Percentiles rank a stretch among this genome's conserved stretches.
Conservation (phyloP, 1,139 yeast genomes). For the Geotrichum restrictum region DNA sequence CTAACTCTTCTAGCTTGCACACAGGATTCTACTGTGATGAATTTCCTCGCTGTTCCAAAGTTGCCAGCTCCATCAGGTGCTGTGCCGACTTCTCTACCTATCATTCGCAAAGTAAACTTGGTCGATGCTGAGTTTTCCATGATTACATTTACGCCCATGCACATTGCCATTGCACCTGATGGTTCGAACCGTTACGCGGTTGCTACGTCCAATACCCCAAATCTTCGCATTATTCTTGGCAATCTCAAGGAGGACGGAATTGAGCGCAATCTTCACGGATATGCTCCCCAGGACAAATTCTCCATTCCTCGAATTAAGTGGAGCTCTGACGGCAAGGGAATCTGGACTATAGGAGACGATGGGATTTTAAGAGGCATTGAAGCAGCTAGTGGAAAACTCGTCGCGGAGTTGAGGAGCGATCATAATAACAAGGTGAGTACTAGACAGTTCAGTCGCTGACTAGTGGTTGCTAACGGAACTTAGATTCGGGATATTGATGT, state of each 20-base stretch:
- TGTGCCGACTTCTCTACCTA: not conserved
- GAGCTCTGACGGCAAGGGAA: conserved; percentile 39
- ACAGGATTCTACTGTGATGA: conserved; percentile 20
- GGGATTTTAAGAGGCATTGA: conserved; percentile 53
- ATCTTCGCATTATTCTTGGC: conserved; percentile 17
- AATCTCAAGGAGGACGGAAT: conserved; percentile 2
- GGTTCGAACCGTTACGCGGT: conserved; percentile 12
- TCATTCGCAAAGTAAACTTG: conserved; percentile 12
- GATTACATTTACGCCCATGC: conserved; percentile 19
- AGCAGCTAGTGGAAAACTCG: conserved; percentile 26
- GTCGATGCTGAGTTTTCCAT: conserved; percentile 14
- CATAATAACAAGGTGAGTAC: conserved; percentile 10
- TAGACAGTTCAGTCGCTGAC: not conserved
- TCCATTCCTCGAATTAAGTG: conserved; percentile 17
- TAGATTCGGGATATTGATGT: conserved; percentile 12
- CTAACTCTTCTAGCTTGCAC: conserved; percentile 13
- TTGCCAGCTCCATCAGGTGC: not conserved
- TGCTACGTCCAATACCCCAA: conserved; percentile 19
- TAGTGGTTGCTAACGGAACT: not conserved
- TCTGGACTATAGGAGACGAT: conserved; percentile 69
- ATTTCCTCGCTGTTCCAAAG: conserved; percentile 1
- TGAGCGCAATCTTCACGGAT: conserved; percentile 8
- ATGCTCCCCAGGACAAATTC: conserved; percentile 18
- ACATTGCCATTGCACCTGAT: conserved; percentile 12
- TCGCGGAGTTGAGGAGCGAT: conserved; percentile 21